These are phyloP conservation scores for Globisporangium middletonii DNA, from an alignment of 352 stramenopile genomes.

Conservation along the genomic window DNA sequence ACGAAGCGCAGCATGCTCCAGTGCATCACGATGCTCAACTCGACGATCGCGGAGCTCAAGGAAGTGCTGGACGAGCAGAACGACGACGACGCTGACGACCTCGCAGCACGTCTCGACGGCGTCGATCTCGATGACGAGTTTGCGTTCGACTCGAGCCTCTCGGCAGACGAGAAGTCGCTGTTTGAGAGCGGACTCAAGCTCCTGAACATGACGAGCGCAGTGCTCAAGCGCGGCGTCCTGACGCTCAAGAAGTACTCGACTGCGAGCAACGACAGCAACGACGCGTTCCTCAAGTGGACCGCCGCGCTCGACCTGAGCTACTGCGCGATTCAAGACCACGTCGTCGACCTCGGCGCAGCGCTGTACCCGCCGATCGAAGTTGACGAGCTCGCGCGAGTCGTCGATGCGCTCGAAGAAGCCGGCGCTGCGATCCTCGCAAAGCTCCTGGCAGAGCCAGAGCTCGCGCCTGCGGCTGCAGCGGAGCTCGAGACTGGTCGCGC, in stretches of 20 bases:
- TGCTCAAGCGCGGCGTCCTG: slow-evolving; percentile 81
- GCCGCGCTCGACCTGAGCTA: slow-evolving; percentile 59
- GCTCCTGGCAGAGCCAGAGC: slow-evolving; percentile 45
- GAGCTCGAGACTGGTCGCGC: slow-evolving; percentile 36
- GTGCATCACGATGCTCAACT: slow-evolving; percentile 79
- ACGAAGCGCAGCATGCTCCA: slow-evolving; percentile 83
- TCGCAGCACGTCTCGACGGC: slow-evolving; percentile 25
- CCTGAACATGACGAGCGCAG: slow-evolving; percentile 60
- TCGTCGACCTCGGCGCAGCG: slow-evolving; percentile 81
- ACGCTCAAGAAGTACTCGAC: slow-evolving; percentile 69
- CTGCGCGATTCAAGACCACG: slow-evolving; percentile 44
- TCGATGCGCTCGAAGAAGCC: slow-evolving; percentile 27
- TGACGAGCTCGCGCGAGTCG: slow-evolving; percentile 39
- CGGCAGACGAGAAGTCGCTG: slow-evolving; percentile 53
- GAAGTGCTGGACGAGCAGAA: slow-evolving; percentile 60
- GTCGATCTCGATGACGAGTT: slow-evolving; percentile 67
- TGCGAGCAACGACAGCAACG: slow-evolving; percentile 34
- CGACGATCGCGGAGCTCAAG: slow-evolving; percentile 75
- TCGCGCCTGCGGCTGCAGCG: slow-evolving; percentile 26
- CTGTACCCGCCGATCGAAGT: slow-evolving; percentile 70
- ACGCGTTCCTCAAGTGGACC: slow-evolving; percentile 66
- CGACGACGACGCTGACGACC: slow-evolving; percentile 19
- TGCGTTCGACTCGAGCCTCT: slow-evolving; percentile 71
- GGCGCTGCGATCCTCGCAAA: slow-evolving; percentile 35
- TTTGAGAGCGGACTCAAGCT: slow-evolving; percentile 66